A percentile compares a stretch with the other conserved stretches of the same genome.
Evolutionary conservation across 768 basidiomycete genomes (phyloP).

Genomic region (Termitomyces sp.): DNA sequence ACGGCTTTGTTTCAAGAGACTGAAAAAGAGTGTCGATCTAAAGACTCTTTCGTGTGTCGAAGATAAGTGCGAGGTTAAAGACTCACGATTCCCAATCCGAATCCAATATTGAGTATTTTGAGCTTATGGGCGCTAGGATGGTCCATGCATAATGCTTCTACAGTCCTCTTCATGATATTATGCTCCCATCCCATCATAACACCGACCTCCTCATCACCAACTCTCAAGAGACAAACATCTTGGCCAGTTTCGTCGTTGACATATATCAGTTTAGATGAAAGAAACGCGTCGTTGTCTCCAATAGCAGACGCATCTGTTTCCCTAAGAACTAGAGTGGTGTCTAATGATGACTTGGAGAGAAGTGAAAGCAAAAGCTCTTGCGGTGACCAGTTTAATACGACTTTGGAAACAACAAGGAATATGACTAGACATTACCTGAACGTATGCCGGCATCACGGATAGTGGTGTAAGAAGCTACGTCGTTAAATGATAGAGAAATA

Average conservation of each 20-base stretch:
- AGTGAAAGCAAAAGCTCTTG: slow-evolving; percentile 71
- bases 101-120: slow-evolving; percentile 85
- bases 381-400: background rate
- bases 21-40: slow-evolving; percentile 88
- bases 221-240: slow-evolving; percentile 71
- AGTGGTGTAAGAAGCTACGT: slow-evolving; percentile 62
- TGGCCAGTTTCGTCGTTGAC: slow-evolving; percentile 68
- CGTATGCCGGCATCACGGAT: slow-evolving; percentile 94
- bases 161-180: slow-evolving; percentile 83
- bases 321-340: slow-evolving; percentile 35
- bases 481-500: slow-evolving; percentile 82
- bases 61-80: background rate
- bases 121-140: slow-evolving; percentile 48
- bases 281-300: slow-evolving; percentile 62
- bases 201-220: slow-evolving; percentile 74
- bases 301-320: slow-evolving; percentile 51
- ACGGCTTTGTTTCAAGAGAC: slow-evolving; percentile 49
- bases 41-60: background rate
- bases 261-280: slow-evolving; percentile 67
- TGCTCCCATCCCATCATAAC: slow-evolving; percentile 99
- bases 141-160: slow-evolving; percentile 50
- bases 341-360: slow-evolving; percentile 37
- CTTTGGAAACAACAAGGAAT: slow-evolving; percentile 1
- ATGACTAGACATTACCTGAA: slow-evolving; percentile 48
- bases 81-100: slow-evolving; percentile 87